These are phyloP conservation scores for Xylariaceae sp. DNA, from an alignment of 2,329 filamentous ascomycete genomes.

Conservation along the genomic window DNA sequence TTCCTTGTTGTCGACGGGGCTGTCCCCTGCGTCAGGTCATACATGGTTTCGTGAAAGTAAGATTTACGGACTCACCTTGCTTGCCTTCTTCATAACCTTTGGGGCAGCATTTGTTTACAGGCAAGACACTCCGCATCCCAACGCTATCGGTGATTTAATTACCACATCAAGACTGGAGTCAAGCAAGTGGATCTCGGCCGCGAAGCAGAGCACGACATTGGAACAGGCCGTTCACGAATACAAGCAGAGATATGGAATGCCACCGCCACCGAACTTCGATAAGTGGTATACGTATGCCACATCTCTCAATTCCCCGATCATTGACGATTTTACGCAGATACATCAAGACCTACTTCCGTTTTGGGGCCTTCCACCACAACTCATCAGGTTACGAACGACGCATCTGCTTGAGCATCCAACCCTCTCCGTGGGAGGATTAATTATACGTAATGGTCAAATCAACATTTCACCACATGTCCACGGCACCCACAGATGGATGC, in stretches of 20 bases:
- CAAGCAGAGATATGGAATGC: constrained; percentile 57
- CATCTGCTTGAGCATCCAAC: constrained; percentile 29
- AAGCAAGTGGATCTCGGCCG: constrained; percentile 42
- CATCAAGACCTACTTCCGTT: constrained; percentile 63
- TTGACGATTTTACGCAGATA: constrained; percentile 69
- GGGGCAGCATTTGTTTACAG: no score
- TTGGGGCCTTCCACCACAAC: constrained; percentile 60
- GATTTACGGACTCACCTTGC: no score
- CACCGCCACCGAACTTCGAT: constrained; percentile 69
- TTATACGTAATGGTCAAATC: constrained; percentile 30
- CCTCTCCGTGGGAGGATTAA: constrained; percentile 31
- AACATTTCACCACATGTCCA: constrained; percentile 30
- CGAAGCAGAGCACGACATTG: constrained; percentile 46
- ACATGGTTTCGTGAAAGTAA: no score
- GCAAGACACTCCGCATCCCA: no score
- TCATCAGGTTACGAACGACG: constrained; percentile 51
- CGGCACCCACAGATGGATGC: constrained; percentile 36
- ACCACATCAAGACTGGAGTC: constrained; percentile 30
- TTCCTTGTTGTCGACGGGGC: no score
- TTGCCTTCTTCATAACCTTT: no score
- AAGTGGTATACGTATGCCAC: constrained; percentile 68
- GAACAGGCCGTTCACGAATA: constrained; percentile 62
- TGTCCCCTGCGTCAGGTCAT: no score
- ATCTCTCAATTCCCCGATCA: constrained; percentile 55
- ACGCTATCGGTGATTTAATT: neutral